These are phyloP conservation scores for Tetrahymena borealis DNA, from an alignment of 73 alveolate genomes.

Conservation along the genomic window DNA sequence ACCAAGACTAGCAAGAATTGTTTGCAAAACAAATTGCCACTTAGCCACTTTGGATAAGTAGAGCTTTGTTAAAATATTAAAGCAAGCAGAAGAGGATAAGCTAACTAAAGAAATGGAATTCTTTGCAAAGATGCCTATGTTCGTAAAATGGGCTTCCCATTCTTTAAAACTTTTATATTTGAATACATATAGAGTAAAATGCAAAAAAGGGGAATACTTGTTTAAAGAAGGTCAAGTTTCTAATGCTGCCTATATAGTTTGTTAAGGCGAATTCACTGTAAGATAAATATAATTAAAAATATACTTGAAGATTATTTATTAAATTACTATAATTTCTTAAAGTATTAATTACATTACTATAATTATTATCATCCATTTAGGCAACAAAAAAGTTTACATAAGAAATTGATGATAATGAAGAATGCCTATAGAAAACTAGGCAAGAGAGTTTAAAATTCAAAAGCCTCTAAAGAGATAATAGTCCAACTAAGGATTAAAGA, in stretches of 20 bases:
- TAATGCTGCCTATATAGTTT: not conserved
- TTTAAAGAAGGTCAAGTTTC: not conserved
- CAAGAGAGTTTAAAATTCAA: not conserved
- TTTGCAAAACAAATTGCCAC: not conserved
- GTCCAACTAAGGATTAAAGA: not conserved
- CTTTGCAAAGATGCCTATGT: not conserved
- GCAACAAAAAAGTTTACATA: not conserved
- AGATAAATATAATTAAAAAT: not conserved
- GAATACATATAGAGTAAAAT: not conserved
- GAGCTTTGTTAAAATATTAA: not conserved
- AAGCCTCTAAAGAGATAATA: not conserved
- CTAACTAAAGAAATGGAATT: not conserved
- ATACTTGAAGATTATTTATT: too few relatives aligned
- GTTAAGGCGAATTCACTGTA: not conserved
- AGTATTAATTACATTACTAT: too few relatives aligned
- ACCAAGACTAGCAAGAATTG: not conserved
- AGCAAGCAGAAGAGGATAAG: not conserved
- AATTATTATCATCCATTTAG: too few relatives aligned
- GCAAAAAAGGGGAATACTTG: not conserved
- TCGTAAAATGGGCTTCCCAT: not conserved
- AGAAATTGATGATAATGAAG: not conserved
- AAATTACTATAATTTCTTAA: too few relatives aligned
- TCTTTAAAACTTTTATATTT: not conserved
- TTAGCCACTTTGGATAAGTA: not conserved
- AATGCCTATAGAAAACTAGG: not conserved